phyloP scores from a whole-genome alignment of 129 eudicot species.

The Apium graveolens region DNA sequence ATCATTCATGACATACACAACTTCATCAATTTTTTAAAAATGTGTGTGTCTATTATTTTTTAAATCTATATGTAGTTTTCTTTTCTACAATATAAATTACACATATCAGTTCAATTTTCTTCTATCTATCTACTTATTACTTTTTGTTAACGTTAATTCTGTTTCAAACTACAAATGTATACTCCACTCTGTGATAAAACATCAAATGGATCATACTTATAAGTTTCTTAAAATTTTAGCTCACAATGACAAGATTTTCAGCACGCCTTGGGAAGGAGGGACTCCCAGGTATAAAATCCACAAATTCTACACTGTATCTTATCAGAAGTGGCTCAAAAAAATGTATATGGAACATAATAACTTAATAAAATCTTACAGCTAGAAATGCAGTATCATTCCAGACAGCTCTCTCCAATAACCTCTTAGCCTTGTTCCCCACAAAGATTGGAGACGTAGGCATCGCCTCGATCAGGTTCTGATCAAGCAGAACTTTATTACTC shows the following conservation, averaged over 20 bases:
- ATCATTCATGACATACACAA: not conserved
- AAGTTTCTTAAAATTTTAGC: not conserved
- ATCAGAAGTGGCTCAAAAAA: not conserved
- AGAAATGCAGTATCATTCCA: constrained; percentile 63
- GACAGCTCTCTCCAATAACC: constrained; percentile 49
- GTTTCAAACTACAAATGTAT: not conserved
- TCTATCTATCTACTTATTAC: not conserved
- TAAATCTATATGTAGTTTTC: not conserved
- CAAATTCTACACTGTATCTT: not conserved
- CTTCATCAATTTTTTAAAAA: not conserved
- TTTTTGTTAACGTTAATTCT: not conserved
- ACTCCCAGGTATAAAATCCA: not conserved
- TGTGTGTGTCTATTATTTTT: not conserved
- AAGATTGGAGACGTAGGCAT: constrained; percentile 64
- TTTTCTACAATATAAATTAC: not conserved
- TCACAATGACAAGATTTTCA: not conserved
- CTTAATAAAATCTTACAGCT: constrained; percentile 37
- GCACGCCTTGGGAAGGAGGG: not conserved
- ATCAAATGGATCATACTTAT: not conserved
- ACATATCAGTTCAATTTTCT: not conserved
- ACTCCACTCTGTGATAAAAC: not conserved
- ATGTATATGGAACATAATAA: not conserved
- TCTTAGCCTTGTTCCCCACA: constrained; percentile 47
- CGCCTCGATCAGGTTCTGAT: constrained; percentile 50
- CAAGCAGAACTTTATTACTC: constrained; percentile 48